phyloP scores from a whole-genome alignment of 2,329 filamentous ascomycete genomes.

The Exophiala sp. region DNA sequence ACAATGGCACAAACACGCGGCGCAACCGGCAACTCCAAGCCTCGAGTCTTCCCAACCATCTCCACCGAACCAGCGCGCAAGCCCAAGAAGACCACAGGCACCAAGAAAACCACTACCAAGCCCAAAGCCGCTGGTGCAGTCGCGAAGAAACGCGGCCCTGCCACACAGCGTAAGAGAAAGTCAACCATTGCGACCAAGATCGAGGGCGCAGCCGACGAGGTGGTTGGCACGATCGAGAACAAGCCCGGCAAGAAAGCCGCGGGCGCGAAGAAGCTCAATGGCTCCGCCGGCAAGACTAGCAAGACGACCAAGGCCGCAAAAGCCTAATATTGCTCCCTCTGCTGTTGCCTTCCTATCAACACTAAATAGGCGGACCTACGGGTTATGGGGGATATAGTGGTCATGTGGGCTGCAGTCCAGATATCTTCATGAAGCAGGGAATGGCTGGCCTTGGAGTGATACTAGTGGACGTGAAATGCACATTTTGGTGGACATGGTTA shows the following conservation, averaged over 20 bases:
- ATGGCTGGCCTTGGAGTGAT: too few species aligned
- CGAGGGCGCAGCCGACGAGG: conserved; percentile 32
- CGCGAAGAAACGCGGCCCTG: conserved; percentile 23
- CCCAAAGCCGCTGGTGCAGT: conserved; percentile 14
- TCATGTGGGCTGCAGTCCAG: too few species aligned
- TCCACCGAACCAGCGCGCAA: conserved; percentile 26
- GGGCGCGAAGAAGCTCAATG: conserved; percentile 37
- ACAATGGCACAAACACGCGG: conserved; percentile 31
- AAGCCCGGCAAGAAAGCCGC: conserved; percentile 39
- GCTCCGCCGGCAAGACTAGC: conserved; percentile 30
- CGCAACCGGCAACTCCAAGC: conserved; percentile 30
- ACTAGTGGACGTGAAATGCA: too few species aligned
- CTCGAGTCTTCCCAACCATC: conserved; percentile 26
- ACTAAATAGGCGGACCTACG: background rate
- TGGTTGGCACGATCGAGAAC: conserved; percentile 26
- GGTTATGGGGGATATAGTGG: too few species aligned
- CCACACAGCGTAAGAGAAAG: conserved; percentile 26
- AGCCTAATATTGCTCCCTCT: background rate
- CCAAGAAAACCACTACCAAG: conserved; percentile 21
- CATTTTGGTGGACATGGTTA: too few species aligned
- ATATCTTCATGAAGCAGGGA: too few species aligned
- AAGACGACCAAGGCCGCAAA: conserved; percentile 3
- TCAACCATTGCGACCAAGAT: conserved; percentile 32
- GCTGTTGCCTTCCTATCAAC: background rate
- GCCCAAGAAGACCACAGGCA: conserved; percentile 19